A percentile compares a stretch with the other conserved stretches of the same genome.
These are phyloP conservation scores for Bipolaris gigantea DNA, from an alignment of 2,329 filamentous ascomycete genomes.

Conservation along the genomic window DNA sequence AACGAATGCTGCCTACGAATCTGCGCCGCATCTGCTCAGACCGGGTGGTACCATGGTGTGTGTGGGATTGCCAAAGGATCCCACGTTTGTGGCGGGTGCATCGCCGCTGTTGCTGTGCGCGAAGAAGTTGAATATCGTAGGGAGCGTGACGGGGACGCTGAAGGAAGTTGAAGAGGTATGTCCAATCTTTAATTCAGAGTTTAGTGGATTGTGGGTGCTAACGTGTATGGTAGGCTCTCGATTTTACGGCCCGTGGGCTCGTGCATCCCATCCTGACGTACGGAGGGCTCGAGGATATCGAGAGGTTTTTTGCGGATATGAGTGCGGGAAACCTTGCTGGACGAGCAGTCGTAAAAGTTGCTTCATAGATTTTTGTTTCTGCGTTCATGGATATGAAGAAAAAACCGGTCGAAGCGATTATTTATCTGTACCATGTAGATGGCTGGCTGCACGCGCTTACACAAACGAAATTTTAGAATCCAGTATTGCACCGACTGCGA, in stretches of 20 bases:
- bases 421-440: too few species aligned
- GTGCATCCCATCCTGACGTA: conserved; percentile 47
- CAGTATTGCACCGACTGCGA: too few species aligned
- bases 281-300: conserved; percentile 45
- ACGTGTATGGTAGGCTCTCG: conserved; percentile 38
- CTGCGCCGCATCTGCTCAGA: conserved; percentile 30
- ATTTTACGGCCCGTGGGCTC: conserved; percentile 49
- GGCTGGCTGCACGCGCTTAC: too few species aligned
- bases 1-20: conserved; percentile 42
- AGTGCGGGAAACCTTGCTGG: conserved; percentile 46
- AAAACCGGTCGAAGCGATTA: too few species aligned
- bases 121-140: conserved; percentile 49
- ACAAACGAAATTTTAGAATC: too few species aligned
- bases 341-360: conserved; percentile 48
- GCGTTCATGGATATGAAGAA: too few species aligned
- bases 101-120: conserved; percentile 45
- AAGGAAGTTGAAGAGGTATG: conserved; percentile 48
- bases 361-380: conserved; percentile 3
- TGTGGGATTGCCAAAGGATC: conserved; percentile 33
- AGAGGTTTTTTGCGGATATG: conserved; percentile 47
- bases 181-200: too few species aligned
- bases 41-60: conserved; percentile 35
- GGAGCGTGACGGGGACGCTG: conserved; percentile 48
- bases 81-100: conserved; percentile 22
- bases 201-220: background rate